Evolutionary conservation across 2,329 filamentous ascomycete genomes (phyloP), one percentile per base, ranked within the genome.

Genomic region (Botrytis hyacinthi): DNA sequence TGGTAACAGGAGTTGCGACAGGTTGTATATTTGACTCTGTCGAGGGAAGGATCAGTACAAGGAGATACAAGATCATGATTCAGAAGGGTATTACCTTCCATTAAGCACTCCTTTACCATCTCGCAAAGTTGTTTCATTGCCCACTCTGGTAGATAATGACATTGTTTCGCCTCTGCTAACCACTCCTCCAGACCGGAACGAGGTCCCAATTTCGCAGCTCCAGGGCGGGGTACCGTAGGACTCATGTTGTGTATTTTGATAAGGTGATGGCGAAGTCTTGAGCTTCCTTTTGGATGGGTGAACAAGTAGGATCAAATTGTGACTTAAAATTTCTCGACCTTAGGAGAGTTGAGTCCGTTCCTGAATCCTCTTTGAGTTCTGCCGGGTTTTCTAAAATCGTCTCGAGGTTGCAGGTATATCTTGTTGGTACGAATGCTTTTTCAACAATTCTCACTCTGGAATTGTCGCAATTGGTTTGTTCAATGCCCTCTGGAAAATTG

Each of bases 101-200:
- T 99, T 80, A 99, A 88, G 77, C 94, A 97, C 84, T 98, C 96
- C 86, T 99, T 99, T 75, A 98, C 96, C 82, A 97, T 97, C 85
- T 99, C 96, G 83, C 96, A 99, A 67, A 99, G 88, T 83, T 97
- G 93, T 87, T 99, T 99, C 96, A 99, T 99, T 80, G 97, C 94
- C 76, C 91, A 86, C 84, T 99, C 96, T 68, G 96, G 96, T 70
- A 99, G 88, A 83, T 98, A 98, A 83, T 97, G 96, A 85, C 96
- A 98, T 83, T 96, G 93, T 84, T 97, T 98, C 62, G 96, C 96
- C 83, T 97, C 93, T 81, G 96, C 93, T 46, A 99, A 88, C 96
- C 96, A 99, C 85, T 98, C 95, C 82, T 98, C 94, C 48, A 97
- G 90, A 22, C 94, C 94, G 57, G 95, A 93, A 82, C 93, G 93